Evolutionary conservation across 2,329 filamentous ascomycete genomes (phyloP), one percentile per base, ranked within the genome.

Genomic region (Exophiala phaeomuriformis): DNA sequence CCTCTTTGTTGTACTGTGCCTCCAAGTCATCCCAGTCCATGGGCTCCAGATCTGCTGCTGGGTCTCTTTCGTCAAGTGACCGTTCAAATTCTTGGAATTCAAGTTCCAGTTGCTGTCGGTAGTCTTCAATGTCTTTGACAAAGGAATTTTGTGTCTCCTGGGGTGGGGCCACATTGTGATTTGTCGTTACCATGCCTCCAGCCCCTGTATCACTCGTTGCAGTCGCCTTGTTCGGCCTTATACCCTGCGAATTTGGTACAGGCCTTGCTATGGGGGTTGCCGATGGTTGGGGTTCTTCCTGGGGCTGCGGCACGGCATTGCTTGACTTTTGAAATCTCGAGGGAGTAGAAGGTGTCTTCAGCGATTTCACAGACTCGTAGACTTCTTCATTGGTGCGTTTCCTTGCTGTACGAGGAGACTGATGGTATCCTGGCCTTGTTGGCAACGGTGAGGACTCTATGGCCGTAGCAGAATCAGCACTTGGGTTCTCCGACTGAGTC

Each of bases 21-120:
- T 90, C 78, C 32, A 95, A 83, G n/a, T 84, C 78, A 2, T 83
- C 75, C 90, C 90, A 95, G 69, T 90, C 81, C 64, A 87, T 89
- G 64, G 71, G 50, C 43, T 72, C 69, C 56, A 88, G 71, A 49
- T 72, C 69, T 12, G 76, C 76, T 0, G 78, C 76, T 1, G 79
- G 62, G 55, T 52, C 69, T 47, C 54, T 59, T 47, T 61, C 64
- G 51, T 62, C 46, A 39, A 57, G 55, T 64, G 58, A 53, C 31
- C 33, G 43, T 40, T 60, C 59, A 45, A 55, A 63, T 46, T 58
- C 47, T 4, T 53, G 55, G 47, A 60, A 63, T 46, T 57, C 57
- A 9, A 43, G 45, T 31, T 62, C 57, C 5, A 62, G 53, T 29
- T 53, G 36, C 32, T 59, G 40, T 46, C 54, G 52, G 28, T 56